These are phyloP conservation scores for Tulasnella sp. DNA, from an alignment of 768 basidiomycete genomes.

Conservation along the genomic window DNA sequence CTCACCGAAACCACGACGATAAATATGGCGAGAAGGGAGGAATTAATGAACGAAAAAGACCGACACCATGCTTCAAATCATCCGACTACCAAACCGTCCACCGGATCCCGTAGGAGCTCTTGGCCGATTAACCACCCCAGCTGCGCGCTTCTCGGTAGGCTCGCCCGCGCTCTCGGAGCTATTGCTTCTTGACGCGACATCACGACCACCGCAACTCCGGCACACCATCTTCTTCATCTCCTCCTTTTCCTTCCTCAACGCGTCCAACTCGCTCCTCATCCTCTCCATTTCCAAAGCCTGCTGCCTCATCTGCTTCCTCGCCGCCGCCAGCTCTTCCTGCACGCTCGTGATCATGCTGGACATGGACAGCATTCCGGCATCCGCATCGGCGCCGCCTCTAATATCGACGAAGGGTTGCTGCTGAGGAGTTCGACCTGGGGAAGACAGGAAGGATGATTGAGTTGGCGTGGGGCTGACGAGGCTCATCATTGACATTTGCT, in stretches of 20 bases:
- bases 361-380: neutral
- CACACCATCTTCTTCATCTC: neutral
- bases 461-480: neutral
- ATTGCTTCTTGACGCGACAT: neutral
- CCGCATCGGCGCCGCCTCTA: neutral
- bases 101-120: conserved; percentile 7
- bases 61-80: neutral
- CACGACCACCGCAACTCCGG: neutral
- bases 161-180: neutral
- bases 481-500: neutral
- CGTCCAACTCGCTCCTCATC: neutral
- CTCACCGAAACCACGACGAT: neutral
- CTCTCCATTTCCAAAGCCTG: conserved; percentile 2
- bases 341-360: neutral
- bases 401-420: neutral
- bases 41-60: neutral
- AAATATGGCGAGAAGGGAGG: neutral
- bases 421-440: neutral
- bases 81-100: conserved; percentile 1
- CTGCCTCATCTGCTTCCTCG: conserved; percentile 10
- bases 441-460: neutral
- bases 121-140: neutral
- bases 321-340: neutral
- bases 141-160: neutral
- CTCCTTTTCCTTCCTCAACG: neutral